These are phyloP conservation scores for Paraconiothyrium sp. DNA, from an alignment of 2,329 filamentous ascomycete species.

Conservation along the genomic window DNA sequence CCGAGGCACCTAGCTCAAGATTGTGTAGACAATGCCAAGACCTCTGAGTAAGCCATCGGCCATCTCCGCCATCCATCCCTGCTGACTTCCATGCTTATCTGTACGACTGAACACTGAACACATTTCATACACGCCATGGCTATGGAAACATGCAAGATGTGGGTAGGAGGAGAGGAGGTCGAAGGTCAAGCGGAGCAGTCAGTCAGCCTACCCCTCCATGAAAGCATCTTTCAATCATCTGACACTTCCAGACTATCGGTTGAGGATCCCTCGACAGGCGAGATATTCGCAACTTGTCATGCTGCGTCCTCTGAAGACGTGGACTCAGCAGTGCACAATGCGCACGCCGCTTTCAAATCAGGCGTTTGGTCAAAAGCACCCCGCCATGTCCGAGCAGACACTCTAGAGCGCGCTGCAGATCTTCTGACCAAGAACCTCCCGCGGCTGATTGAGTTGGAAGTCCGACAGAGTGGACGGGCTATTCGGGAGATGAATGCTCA, in stretches of 20 bases:
- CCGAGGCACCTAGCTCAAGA: not conserved
- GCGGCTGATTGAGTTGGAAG: conserved; percentile 69
- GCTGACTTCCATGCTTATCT: conserved; percentile 4
- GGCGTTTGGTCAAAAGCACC: conserved; percentile 67
- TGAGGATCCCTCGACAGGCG: conserved; percentile 64
- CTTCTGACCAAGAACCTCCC: conserved; percentile 64
- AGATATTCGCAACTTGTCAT: conserved; percentile 63
- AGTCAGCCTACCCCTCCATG: conserved; percentile 40
- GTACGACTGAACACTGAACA: not conserved
- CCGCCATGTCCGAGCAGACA: conserved; percentile 67
- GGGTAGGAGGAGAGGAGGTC: conserved; percentile 55
- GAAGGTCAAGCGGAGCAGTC: conserved; percentile 58
- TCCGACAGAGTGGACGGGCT: conserved; percentile 73
- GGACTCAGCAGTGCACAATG: conserved; percentile 51
- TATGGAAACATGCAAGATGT: conserved; percentile 43
- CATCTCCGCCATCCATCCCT: conserved; percentile 2
- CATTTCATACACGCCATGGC: conserved; percentile 4
- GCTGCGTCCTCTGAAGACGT: conserved; percentile 59
- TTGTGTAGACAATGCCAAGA: conserved; percentile 2
- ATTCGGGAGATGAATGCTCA: conserved; percentile 77
- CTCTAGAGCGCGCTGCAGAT: conserved; percentile 68
- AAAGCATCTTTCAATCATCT: conserved; percentile 17
- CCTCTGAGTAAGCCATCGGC: conserved; percentile 4
- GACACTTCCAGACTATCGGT: conserved; percentile 57
- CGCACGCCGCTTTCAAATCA: conserved; percentile 59